phyloP scores from a whole-genome alignment of 345 rosid genomes.

The Stellera chamaejasme region DNA sequence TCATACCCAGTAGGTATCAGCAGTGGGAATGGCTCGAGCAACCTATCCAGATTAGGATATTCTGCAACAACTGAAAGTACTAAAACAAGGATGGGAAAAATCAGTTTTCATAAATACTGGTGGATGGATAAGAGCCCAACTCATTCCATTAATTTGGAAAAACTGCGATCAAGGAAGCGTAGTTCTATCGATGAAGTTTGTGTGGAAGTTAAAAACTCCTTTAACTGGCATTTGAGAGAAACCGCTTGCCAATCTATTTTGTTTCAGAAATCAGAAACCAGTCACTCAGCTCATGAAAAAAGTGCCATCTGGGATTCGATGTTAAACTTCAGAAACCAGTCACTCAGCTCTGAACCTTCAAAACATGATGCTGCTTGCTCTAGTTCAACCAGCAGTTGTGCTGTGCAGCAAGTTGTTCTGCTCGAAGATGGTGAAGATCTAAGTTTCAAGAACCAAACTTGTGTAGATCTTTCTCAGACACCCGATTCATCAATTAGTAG shows the following conservation, averaged over 20 bases:
- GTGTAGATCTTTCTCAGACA: too few relatives aligned
- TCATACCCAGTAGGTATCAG: constrained; percentile 11
- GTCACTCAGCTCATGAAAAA: neutral
- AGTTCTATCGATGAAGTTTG: constrained; percentile 8
- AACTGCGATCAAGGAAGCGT: constrained; percentile 10
- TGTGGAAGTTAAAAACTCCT: constrained; percentile 9
- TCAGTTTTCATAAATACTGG: constrained; percentile 7
- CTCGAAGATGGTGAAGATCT: neutral
- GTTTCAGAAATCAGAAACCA: constrained; percentile 3
- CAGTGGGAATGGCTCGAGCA: constrained; percentile 12
- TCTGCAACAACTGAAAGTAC: constrained; percentile 8
- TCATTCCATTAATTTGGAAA: constrained; percentile 6
- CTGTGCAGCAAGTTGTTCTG: too few relatives aligned
- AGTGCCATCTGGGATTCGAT: constrained; percentile 1
- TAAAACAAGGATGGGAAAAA: constrained; percentile 5
- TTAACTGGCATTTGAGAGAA: constrained; percentile 3
- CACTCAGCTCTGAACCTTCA: constrained; percentile 6
- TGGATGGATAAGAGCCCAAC: constrained; percentile 1
- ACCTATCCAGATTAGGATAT: constrained; percentile 5
- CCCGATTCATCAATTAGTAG: too few relatives aligned
- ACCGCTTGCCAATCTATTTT: constrained; percentile 1
- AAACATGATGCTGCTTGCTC: neutral
- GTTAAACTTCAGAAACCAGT: constrained; percentile 3
- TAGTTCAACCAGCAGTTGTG: constrained; percentile 5
- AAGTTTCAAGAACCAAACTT: neutral